Evolutionary conservation across 768 basidiomycete species (phyloP).

Genomic region (Amanita polypyramis): DNA sequence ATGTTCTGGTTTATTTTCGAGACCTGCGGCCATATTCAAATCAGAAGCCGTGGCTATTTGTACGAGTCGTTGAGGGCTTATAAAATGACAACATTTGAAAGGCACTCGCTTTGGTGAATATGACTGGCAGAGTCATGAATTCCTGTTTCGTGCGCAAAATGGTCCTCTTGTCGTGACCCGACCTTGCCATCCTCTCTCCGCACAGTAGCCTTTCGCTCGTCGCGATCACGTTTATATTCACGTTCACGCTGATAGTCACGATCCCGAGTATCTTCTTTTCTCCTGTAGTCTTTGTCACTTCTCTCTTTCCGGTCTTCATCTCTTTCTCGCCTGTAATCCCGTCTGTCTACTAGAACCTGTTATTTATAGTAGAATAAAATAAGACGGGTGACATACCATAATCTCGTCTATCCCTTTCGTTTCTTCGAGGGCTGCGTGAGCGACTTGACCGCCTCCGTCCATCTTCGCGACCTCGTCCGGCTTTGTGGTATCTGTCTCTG

Average conservation of each 20-base stretch:
- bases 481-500: conserved; percentile 10
- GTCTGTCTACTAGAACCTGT: neutral
- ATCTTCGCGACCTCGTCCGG: conserved; percentile 29
- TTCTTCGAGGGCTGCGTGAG: conserved; percentile 37
- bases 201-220: conserved; percentile 7
- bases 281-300: conserved; percentile 18
- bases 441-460: conserved; percentile 36
- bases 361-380: neutral
- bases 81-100: neutral
- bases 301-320: conserved; percentile 33
- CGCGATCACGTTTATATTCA: conserved; percentile 14
- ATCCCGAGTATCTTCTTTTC: conserved; percentile 23
- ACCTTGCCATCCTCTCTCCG: conserved; percentile 11
- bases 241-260: conserved; percentile 22
- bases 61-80: neutral
- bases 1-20: neutral
- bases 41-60: neutral
- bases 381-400: conserved; percentile 10
- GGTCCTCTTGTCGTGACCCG: conserved; percentile 7
- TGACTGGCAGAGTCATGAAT: neutral
- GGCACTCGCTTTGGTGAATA: neutral
- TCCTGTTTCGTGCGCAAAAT: neutral
- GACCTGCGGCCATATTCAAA: neutral
- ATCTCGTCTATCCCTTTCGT: conserved; percentile 29
- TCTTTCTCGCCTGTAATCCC: conserved; percentile 22